These are phyloP conservation scores for Glycine soja DNA, from an alignment of 306 rosid species.

Conservation along the genomic window DNA sequence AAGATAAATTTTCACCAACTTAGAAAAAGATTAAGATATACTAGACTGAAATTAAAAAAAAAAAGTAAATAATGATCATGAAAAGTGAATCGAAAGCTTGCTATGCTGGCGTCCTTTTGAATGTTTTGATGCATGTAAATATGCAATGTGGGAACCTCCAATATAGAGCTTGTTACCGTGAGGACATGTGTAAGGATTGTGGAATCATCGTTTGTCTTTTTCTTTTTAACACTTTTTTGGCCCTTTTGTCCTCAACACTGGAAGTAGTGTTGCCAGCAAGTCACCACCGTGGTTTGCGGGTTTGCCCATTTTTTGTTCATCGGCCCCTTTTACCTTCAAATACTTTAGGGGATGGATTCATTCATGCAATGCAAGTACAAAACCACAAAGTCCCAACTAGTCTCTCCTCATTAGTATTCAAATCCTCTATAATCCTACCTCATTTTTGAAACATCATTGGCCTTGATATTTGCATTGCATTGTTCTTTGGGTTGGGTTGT, in stretches of 20 bases:
- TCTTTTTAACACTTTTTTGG: conserved; percentile 10
- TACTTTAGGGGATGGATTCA: not conserved
- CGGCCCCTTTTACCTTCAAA: conserved; percentile 17
- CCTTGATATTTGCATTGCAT: conserved; percentile 30
- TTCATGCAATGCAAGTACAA: conserved; percentile 40
- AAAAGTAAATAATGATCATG: not conserved
- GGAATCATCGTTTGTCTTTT: conserved; percentile 40
- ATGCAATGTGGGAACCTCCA: not conserved
- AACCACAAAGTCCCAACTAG: conserved; percentile 38
- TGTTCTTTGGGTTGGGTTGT: not conserved
- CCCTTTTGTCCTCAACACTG: conserved; percentile 20
- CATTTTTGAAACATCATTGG: conserved; percentile 34
- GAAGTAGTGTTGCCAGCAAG: conserved; percentile 5
- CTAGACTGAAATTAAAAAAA: not conserved
- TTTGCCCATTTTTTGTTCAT: conserved; percentile 35
- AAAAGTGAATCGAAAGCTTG: conserved; percentile 12
- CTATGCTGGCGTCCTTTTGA: conserved; percentile 35
- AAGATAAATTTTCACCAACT: not conserved
- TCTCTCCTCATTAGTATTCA: not conserved
- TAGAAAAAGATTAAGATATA: not conserved
- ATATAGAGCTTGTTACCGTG: conserved; percentile 15
- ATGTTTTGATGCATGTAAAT: conserved; percentile 7
- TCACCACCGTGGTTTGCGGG: conserved; percentile 37
- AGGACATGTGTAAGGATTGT: conserved; percentile 23
- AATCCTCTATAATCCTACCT: not conserved